A percentile compares a stretch with the other conserved stretches of the same genome.
Conservation (phyloP, 2,329 filamentous ascomycete species). For the Teratosphaeria gauchensis region DNA sequence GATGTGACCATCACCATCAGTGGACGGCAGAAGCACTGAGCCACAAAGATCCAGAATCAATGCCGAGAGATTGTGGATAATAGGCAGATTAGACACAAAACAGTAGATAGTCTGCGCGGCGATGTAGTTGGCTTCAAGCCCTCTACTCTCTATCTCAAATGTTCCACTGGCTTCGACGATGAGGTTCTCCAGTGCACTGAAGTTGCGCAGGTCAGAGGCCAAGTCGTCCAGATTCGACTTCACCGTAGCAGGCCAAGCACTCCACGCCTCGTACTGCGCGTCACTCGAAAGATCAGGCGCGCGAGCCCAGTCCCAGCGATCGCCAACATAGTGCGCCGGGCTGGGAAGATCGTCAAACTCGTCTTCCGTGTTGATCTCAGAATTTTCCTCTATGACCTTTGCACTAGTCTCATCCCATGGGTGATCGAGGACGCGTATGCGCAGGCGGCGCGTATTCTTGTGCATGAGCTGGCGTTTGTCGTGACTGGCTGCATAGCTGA, state of each 20-base stretch:
- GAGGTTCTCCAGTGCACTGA: slow-evolving; percentile 7
- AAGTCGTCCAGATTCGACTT: slow-evolving; percentile 5
- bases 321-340: not conserved
- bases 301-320: not conserved
- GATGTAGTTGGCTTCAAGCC: not conserved
- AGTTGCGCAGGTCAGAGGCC: slow-evolving; percentile 7
- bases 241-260: slow-evolving; percentile 6
- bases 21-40: not conserved
- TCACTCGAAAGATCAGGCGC: not conserved
- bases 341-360: not conserved
- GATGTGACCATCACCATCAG: not conserved
- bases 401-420: slow-evolving; percentile 7
- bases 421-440: slow-evolving; percentile 8
- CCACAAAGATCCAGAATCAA: not conserved
- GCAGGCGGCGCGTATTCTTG: slow-evolving; percentile 10
- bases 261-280: not conserved
- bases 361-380: not conserved
- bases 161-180: slow-evolving; percentile 5
- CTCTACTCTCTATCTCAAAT: not conserved
- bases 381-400: not conserved
- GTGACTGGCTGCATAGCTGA: slow-evolving; percentile 1
- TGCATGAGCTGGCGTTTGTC: slow-evolving; percentile 7
- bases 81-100: not conserved
- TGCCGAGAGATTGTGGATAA: not conserved
- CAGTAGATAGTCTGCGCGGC: not conserved